phyloP scores from a whole-genome alignment of 2,329 filamentous ascomycete species.

The Monosporascus sp. region DNA sequence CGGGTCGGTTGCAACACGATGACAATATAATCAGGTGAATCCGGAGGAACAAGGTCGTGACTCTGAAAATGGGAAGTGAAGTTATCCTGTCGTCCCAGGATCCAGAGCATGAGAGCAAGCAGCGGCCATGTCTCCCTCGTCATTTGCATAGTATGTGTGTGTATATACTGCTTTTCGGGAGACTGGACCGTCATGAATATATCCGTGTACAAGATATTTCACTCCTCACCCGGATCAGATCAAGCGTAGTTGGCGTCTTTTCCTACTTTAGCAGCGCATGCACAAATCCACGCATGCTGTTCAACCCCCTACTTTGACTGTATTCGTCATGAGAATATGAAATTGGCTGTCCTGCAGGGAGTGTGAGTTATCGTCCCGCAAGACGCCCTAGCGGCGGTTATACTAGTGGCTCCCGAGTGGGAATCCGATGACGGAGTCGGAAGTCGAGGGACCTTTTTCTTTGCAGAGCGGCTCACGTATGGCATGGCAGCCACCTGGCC shows the following conservation, averaged over 20 bases:
- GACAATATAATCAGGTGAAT: conserved; percentile 17
- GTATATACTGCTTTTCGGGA: no score
- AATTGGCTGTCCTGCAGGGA: neutral
- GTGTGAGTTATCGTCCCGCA: no score
- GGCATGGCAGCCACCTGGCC: no score
- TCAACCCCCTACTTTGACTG: neutral
- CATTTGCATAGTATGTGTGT: neutral
- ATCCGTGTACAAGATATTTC: no score
- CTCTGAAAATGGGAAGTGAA: conserved; percentile 12
- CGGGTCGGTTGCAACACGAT: conserved; percentile 15
- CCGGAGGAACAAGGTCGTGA: conserved; percentile 13
- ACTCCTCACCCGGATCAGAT: no score
- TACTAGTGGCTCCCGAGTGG: neutral
- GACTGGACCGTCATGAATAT: no score
- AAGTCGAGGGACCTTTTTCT: no score
- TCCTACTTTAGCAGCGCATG: neutral
- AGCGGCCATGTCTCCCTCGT: neutral
- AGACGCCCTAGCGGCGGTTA: neutral
- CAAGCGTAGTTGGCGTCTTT: no score
- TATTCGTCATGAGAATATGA: neutral
- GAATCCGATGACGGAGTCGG: neutral
- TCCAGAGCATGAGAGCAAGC: conserved; percentile 16
- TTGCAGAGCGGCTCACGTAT: no score
- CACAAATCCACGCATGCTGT: neutral
- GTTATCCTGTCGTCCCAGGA: conserved; percentile 14